A percentile compares a stretch with the other conserved stretches of the same genome.
phyloP scores from a whole-genome alignment of 23 red algal genomes.

The Cyanidiococcus yangmingshanensis region DNA sequence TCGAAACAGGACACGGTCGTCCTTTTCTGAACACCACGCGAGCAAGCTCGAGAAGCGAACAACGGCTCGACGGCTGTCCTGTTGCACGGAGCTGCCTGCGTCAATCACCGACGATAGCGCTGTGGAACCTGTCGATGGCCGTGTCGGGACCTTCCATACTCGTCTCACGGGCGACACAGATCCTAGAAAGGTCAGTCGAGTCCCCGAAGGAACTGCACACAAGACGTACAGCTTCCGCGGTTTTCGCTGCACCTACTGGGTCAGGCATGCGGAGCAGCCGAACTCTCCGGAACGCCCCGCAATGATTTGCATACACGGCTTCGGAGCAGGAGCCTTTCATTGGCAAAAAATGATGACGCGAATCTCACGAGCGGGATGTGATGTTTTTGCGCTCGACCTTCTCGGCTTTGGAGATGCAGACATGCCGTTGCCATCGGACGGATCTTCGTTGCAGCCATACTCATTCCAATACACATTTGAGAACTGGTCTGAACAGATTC shows the following conservation, averaged over 20 bases:
- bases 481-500: conserved; percentile 65
- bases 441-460: background rate
- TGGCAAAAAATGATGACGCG: conserved; percentile 53
- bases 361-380: conserved; percentile 31
- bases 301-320: conserved; percentile 82
- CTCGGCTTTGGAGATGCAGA: conserved; percentile 90
- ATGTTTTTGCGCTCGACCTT: conserved; percentile 60
- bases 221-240: background rate
- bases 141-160: too few species aligned
- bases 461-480: conserved; percentile 69
- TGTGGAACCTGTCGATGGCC: too few species aligned
- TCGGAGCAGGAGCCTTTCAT: conserved; percentile 72
- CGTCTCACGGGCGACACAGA: too few species aligned
- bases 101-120: too few species aligned
- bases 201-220: too few species aligned
- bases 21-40: too few species aligned
- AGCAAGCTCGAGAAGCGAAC: too few species aligned
- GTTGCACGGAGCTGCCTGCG: too few species aligned
- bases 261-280: background rate
- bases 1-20: too few species aligned
- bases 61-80: too few species aligned
- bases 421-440: conserved; percentile 38
- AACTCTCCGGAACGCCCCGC: conserved; percentile 11
- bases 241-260: background rate
- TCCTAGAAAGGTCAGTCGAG: too few species aligned